Base-by-base conservation (phyloP, 202 grass and related monocot genomes). In the Carex sylvatica region DNA sequence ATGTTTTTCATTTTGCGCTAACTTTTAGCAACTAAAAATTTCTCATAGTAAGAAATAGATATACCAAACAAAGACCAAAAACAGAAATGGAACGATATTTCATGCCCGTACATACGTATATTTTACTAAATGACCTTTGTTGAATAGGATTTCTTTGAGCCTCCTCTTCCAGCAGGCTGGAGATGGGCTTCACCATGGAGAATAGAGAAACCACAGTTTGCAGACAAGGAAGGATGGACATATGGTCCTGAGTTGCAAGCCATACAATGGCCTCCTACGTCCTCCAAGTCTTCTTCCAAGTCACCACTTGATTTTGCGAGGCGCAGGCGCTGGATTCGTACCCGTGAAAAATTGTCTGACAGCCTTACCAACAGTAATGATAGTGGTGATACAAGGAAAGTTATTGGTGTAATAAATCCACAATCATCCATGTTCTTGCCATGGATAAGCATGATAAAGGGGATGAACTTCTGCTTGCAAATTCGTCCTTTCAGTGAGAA, bases 141-240 rank as follows among this genome's bases (percentile, higher is more conserved):
- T 86, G 40, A 91, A 85, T 90, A 98, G 95, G 91, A 85, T 55
- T 98, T 98, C 79, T 95, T 93, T 81, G 92, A 98, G 70, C 92
- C 95, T 83, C 42, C 71, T 83, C 92, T 98, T 74, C 95, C 88
- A 84, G 83, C 89, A 86, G 91, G 93, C 70, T 98, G 95, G 95
- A 92, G 74, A 86, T 95, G 95, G 92, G 84, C 84, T 11, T 98
- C 95, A 46, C 87, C 87, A 18, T 98, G 95, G 95, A 93, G 94
- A 95, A 98, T 98, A 64, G 92, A 98, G 63, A 95, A 89, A 83
- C 89, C 88, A 55, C 87, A 74, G 85, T 98, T 78, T 47, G 86
- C 89, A 18, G 95, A 98, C 73, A 74, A 72, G 89, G 95, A 98
- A 83, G 95, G 95, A 83, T 98, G 92, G 92, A 84, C 92, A 83